Evolutionary conservation across 192 early-diverging fungal species (phyloP), one percentile per base, ranked within the genome.

Genomic region (Entophlyctis helioformis): DNA sequence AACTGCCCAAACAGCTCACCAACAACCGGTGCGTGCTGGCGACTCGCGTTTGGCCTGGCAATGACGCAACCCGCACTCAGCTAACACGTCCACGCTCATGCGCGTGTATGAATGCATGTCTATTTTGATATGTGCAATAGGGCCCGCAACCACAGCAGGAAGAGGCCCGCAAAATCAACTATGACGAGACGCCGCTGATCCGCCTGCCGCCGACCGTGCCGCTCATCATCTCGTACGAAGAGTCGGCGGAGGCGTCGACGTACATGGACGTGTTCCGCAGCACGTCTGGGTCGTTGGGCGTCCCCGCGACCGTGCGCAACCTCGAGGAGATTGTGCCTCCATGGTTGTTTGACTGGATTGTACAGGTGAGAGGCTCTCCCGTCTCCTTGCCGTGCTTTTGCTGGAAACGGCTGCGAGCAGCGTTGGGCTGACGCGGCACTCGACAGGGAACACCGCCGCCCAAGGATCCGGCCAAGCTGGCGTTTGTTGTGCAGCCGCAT

Each of bases 321-420:
- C 22, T 96, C 42, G 72, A 85, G 28, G 64, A 83, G 42, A 68
- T 72, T 11, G 73, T 91, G 28, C 95, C 91, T 0, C 53, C 65
- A 18, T 98, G 95, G 95, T 57, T 96, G 25, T 58, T 80, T 1
- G 84, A 89, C n/a, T 81, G 83, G 44, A 53, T 96, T 26, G 67
- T 91, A 23, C 62, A 71, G 23, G 57, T 56, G 50, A 56, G 38
- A 42, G 18, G n/a, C n/a, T n/a, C n/a, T n/a, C n/a, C n/a, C n/a
- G n/a, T n/a, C n/a, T n/a, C n/a, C n/a, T n/a, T n/a, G n/a, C n/a
- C n/a, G n/a, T 3, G 16, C 9, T 20, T 53, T 36, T 29, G 25
- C 43, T 53, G 9, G 19, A 9, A 39, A 18, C 13, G 29, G 12
- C 1, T 28, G 24, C 9, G 21, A 31, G 19, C 13, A 10, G 13